Base-by-base conservation (phyloP, 768 basidiomycete genomes). In the Neoboletus subvelutipes region DNA sequence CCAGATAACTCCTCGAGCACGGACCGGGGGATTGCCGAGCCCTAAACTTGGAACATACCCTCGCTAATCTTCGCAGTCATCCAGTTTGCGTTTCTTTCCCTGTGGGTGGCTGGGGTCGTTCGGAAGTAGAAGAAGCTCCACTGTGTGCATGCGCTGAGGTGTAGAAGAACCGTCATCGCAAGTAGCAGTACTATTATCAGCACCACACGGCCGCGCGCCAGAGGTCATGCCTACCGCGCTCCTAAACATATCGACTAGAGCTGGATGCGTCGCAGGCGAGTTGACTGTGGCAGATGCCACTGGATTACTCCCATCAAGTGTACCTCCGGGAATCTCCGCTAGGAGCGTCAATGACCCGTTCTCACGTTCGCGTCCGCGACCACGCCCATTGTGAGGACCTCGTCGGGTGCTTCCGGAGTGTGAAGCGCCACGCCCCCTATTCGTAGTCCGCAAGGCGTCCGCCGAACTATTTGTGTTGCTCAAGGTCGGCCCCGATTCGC, bases 11-110 rank as follows among this genome's bases (percentile, higher is more conserved):
- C 8, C 40, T 29, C 5, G 17, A 31, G 22, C 20, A 20, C 8
- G n/a, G 17, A 4, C 20, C 0, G 18, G 29, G 33, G 9, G 10
- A 41, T 20, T 1, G 26, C 37, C 45, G 36, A 52, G 20, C 24
- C n/a, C 45, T 45, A 45, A 56, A 46, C 45, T 54, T 42, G 24
- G 49, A 8, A 20, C 29, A 22, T 2, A 17, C 1, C 34, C 29
- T 37, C 22, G 33, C 33, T 63, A 57, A 40, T 55, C 54, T 15
- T 58, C 55, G 18, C 51, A 53, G 3, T 55, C 60, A 5, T 49
- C 55, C 51, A 71, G 12, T 45, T 58, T 71, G 28, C 70, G 68
- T 52, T 65, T 69, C 53, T 54, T 72, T 34, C n/a, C n/a, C 15
- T 15, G 40, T 13, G 22, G 52, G 57, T 57, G 57, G 1, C 41